These are phyloP conservation scores for Crucibulum laeve DNA, from an alignment of 768 basidiomycete genomes.

Conservation along the genomic window DNA sequence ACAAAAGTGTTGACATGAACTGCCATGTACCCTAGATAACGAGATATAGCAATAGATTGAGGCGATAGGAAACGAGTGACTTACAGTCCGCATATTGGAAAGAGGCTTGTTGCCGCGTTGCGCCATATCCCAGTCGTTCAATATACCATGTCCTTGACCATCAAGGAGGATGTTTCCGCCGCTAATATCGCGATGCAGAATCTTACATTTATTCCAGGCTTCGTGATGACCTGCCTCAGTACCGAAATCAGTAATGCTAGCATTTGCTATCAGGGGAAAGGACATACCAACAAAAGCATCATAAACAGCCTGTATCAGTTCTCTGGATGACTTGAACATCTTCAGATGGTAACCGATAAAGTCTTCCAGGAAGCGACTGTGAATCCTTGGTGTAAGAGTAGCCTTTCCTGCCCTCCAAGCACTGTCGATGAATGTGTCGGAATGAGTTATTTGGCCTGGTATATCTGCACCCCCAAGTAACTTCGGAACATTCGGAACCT, in stretches of 20 bases:
- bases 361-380: slow-evolving; percentile 16
- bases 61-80: not conserved
- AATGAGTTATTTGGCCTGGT: slow-evolving; percentile 10
- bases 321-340: slow-evolving; percentile 9
- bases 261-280: not conserved
- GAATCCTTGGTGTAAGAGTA: slow-evolving; percentile 9
- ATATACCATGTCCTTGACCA: slow-evolving; percentile 8
- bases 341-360: slow-evolving; percentile 10
- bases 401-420: slow-evolving; percentile 9
- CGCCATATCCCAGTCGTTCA: slow-evolving; percentile 21
- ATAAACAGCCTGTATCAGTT: slow-evolving; percentile 13
- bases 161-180: slow-evolving; percentile 17
- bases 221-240: slow-evolving; percentile 15
- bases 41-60: not conserved
- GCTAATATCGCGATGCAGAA: slow-evolving; percentile 24
- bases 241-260: not conserved
- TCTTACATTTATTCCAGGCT: slow-evolving; percentile 8
- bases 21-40: slow-evolving; percentile 24
- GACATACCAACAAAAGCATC: slow-evolving; percentile 19
- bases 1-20: slow-evolving; percentile 20
- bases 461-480: slow-evolving; percentile 23
- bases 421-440: slow-evolving; percentile 4
- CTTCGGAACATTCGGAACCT: slow-evolving; percentile 18
- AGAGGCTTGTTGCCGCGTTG: not conserved
- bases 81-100: not conserved